These are phyloP conservation scores for Stephania japonica DNA, from an alignment of 164 flowering plant species.

Conservation along the genomic window DNA sequence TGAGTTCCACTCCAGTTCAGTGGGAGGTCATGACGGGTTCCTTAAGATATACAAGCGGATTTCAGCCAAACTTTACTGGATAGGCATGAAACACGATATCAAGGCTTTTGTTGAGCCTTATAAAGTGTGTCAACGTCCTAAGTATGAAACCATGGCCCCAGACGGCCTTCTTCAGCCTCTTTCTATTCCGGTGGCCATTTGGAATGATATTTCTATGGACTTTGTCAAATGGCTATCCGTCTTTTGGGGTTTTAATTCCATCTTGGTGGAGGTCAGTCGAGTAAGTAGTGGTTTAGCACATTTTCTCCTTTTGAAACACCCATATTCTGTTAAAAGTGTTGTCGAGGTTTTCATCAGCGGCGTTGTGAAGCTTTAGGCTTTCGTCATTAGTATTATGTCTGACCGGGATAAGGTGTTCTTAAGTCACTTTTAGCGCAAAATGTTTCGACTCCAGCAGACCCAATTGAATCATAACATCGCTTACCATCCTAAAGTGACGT, in stretches of 20 bases:
- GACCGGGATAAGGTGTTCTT: slow-evolving; percentile 1
- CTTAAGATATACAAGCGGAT: neutral
- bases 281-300: neutral
- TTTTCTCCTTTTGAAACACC: neutral
- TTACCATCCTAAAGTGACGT: slow-evolving; percentile 5
- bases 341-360: neutral
- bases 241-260: neutral
- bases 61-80: neutral
- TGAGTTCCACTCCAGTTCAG: too few relatives aligned
- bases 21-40: too few relatives aligned
- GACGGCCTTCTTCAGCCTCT: neutral
- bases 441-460: neutral
- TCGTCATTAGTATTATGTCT: neutral
- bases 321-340: neutral
- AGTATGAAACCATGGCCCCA: neutral
- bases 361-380: neutral
- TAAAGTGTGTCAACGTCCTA: neutral
- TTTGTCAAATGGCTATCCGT: neutral
- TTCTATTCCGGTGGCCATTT: too few relatives aligned
- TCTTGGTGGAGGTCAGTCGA: neutral
- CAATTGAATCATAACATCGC: neutral
- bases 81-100: neutral
- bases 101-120: neutral
- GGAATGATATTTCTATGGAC: neutral
- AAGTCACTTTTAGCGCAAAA: neutral